Conservation (phyloP, 1,139 yeast genomes). For the Yamadazyma diospyri region DNA sequence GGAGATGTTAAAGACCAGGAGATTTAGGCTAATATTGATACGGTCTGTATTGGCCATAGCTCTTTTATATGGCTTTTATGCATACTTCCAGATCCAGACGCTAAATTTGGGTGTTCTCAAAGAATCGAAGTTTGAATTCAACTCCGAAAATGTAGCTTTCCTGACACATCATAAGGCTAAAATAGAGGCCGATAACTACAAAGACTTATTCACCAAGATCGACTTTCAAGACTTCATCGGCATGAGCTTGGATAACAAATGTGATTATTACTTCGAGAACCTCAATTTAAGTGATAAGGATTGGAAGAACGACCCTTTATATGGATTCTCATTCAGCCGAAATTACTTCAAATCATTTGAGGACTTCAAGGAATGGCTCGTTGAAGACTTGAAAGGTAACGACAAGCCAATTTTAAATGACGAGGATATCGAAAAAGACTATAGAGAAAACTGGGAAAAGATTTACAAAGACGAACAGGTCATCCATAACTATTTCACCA, state of each 20-base stretch:
- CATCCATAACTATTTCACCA: slow-evolving; percentile 39
- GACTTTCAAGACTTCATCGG: slow-evolving; percentile 5
- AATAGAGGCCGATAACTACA: slow-evolving; percentile 10
- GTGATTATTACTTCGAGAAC: slow-evolving; percentile 15
- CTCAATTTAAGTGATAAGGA: slow-evolving; percentile 7
- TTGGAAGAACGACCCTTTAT: slow-evolving; percentile 17
- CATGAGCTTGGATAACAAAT: slow-evolving; percentile 7
- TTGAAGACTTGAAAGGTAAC: slow-evolving; percentile 4
- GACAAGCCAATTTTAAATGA: slow-evolving; percentile 7
- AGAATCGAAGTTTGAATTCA: slow-evolving; percentile 1
- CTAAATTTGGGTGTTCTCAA: slow-evolving; percentile 4
- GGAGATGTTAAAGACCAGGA: slow-evolving; percentile 6
- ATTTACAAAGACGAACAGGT: slow-evolving; percentile 24
- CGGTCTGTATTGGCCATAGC: slow-evolving; percentile 2
- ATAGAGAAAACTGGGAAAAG: slow-evolving; percentile 8
- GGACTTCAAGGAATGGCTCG: slow-evolving; percentile 10
- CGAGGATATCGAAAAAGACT: slow-evolving; percentile 8
- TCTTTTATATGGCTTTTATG: slow-evolving; percentile 1
- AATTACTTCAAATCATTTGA: slow-evolving; percentile 14
- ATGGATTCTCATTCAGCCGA: slow-evolving; percentile 14
- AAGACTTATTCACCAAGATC: slow-evolving; percentile 10
- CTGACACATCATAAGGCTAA: slow-evolving; percentile 6
- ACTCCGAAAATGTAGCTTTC: not conserved
- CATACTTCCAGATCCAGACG: slow-evolving; percentile 2
- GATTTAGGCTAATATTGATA: slow-evolving; percentile 2